Base-by-base conservation (phyloP, 148 eudicot genomes). In the Drosera capensis region DNA sequence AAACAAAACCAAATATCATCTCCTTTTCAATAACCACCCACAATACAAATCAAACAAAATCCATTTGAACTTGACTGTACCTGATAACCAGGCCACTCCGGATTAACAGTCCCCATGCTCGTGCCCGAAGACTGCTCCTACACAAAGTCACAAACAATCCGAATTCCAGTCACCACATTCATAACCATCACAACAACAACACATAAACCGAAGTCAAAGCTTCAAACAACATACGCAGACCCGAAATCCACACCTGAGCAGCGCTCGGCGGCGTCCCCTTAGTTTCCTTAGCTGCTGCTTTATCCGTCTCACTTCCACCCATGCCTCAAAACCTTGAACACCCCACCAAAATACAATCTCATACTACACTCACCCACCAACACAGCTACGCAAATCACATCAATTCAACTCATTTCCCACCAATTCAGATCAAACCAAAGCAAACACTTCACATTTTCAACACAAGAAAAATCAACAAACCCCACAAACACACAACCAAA, bases 41-140 rank as follows among this genome's bases (percentile, higher is more conserved):
- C 28, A 65, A 22, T 7, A 34, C 40, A 39, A 7, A 39, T 45
- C 13, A 15, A 36, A 51, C 47, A 45, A 40, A 0, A 22, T 13
- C 28, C 39, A 35, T 43, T 21, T 19, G 13, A 39, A 2, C 41
- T 13, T 8, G 18, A 39, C 20, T 14, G 25, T 70, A 92, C 99
- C 99, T 92, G 95, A 65, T 71, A 92, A 18, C 95, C 95, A 52
- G 94, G 47, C 99, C 99, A 92, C 46, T 92, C 99, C 22, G 85
- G 78, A 67, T 71, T 70, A 30, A 79, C 82, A 30, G 82, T 29
- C 5, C 77, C 79, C 12, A 80, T 56, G 46, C 75, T 63, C 23
- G 71, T 62, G 29, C 73, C 63, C 18, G 80, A 71, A 53, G 80
- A 31, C 25, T 64, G 95, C 69, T 92, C 99, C 95, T 92, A 53